Base-by-base conservation (phyloP, 495 filamentous ascomycete genomes). In the Glutinoglossum americanum region DNA sequence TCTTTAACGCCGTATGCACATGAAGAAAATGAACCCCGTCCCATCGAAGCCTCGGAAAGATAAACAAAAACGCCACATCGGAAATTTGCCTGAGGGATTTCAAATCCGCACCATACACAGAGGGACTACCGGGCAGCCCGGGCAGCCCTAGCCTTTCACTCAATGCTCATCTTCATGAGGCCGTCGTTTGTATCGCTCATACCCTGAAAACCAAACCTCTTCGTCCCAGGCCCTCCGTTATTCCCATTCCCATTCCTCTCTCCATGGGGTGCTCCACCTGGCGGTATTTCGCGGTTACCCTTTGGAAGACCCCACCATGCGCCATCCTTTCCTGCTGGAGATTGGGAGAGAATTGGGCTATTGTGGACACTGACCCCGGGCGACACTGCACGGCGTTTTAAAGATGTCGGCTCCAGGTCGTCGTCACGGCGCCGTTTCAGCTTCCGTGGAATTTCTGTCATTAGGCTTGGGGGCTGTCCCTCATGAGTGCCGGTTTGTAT, bases 121-220 rank as follows among this genome's bases (percentile, higher is more conserved):
- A n/a, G n/a, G n/a, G n/a, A n/a, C n/a, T n/a, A n/a, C n/a, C n/a
- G n/a, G n/a, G n/a, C n/a, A n/a, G n/a, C n/a, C n/a, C 30, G 9
- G 30, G 4, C 30, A 3, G 9, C 30, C 30, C 30, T 33, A 33
- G 9, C 9, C 13, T 15, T 45, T 56, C 59, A 84, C 63, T 95
- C 89, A 65, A 95, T 90, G 66, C 86, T 95, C 88, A 98, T 90
- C 64, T 92, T 88, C 85, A 94, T 96, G 61, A 97, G 74, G 23
- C 89, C 86, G 70, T 97, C 92, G 64, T 87, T 85, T 3, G 93
- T 92, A 71, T 97, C 93, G 53, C 74, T 86, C 87, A 97, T 95
- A 0, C 92, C 92, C 67, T 97, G 92, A 56, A 93, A 76, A 23
- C 93, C 94, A 28, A 97, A 74, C 56, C 90, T 74, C 60, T 85